Percentiles rank a stretch among this genome's conserved stretches.
These are phyloP conservation scores for Yamadazyma taylorii DNA, from an alignment of 1,139 yeast genomes.

Conservation along the genomic window DNA sequence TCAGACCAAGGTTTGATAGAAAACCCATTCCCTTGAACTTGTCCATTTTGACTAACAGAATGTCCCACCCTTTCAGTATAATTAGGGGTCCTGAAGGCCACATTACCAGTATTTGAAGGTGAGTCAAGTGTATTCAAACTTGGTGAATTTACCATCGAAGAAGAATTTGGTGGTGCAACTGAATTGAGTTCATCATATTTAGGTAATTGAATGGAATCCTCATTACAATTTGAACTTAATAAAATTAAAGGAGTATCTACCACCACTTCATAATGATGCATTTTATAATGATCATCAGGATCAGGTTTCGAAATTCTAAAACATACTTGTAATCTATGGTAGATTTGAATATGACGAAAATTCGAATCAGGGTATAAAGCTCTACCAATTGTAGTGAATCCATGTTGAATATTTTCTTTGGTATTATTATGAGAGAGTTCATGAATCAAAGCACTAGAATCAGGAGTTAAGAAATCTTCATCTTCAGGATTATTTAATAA, in stretches of 20 bases:
- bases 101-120: constrained; percentile 6
- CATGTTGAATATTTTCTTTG: constrained; percentile 36
- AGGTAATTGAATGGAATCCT: constrained; percentile 70
- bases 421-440: constrained; percentile 22
- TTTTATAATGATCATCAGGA: constrained; percentile 51
- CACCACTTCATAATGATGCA: constrained; percentile 86
- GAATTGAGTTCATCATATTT: constrained; percentile 42
- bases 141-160: constrained; percentile 2
- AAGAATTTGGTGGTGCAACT: not conserved
- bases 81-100: constrained; percentile 37
- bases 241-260: constrained; percentile 82
- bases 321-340: constrained; percentile 77
- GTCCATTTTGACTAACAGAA: constrained; percentile 10
- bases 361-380: constrained; percentile 69
- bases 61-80: constrained; percentile 20
- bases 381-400: constrained; percentile 35
- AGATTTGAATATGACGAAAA: constrained; percentile 66
- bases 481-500: constrained; percentile 20
- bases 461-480: constrained; percentile 28
- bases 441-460: constrained; percentile 29
- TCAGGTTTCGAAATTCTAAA: constrained; percentile 73
- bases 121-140: no score
- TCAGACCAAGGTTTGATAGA: constrained; percentile 33
- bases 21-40: constrained; percentile 31
- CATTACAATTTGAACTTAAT: constrained; percentile 69